These are phyloP conservation scores for Lichtheimia ornata DNA, from an alignment of 371 early-diverging fungal genomes.

Conservation along the genomic window DNA sequence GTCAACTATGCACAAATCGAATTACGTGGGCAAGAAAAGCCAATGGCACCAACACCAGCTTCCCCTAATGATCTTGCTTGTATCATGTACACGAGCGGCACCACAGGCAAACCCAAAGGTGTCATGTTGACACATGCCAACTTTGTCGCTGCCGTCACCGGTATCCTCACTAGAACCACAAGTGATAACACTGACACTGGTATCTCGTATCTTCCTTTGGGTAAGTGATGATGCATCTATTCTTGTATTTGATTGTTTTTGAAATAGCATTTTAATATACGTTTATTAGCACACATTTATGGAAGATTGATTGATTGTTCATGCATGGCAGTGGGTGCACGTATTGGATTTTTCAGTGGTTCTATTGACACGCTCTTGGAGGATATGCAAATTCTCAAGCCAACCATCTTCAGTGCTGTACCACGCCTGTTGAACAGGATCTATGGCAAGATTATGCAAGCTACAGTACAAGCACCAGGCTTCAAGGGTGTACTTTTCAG, in stretches of 20 bases:
- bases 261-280: no score
- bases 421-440: constrained; percentile 93
- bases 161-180: constrained; percentile 5
- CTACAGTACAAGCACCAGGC: constrained; percentile 66
- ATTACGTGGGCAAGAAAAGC: constrained; percentile 42
- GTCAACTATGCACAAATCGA: constrained; percentile 67
- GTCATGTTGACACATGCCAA: constrained; percentile 56
- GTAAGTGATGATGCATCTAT: no score
- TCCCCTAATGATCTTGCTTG: constrained; percentile 70
- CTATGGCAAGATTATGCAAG: constrained; percentile 74
- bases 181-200: constrained; percentile 28
- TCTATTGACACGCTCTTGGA: constrained; percentile 75
- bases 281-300: constrained; percentile 78
- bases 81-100: constrained; percentile 96
- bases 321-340: constrained; percentile 44
- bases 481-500: constrained; percentile 61
- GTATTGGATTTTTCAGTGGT: constrained; percentile 85
- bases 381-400: constrained; percentile 80
- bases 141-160: constrained; percentile 41
- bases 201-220: constrained; percentile 80
- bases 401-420: constrained; percentile 84
- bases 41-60: constrained; percentile 36
- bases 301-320: constrained; percentile 62
- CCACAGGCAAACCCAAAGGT: constrained; percentile 79
- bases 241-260: no score